These are phyloP conservation scores for Trypethelium eluteriae DNA, from an alignment of 495 filamentous ascomycete species.

Conservation along the genomic window DNA sequence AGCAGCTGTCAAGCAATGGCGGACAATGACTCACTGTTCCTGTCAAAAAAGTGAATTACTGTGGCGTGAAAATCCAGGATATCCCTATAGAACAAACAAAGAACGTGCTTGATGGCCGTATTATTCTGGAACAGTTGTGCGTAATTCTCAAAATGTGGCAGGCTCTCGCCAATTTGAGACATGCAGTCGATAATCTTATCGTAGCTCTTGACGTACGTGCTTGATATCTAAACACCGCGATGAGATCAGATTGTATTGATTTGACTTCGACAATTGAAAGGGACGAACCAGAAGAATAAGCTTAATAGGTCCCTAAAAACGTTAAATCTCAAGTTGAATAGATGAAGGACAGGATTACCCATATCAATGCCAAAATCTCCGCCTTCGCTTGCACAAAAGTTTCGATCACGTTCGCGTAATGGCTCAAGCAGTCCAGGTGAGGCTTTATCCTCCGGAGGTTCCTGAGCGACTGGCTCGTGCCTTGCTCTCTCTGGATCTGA, in stretches of 20 bases:
- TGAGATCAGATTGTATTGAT: neutral
- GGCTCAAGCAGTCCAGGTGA: conserved; percentile 26
- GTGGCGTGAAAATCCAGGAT: conserved; percentile 33
- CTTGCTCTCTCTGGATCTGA: conserved; percentile 31
- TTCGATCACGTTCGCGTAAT: conserved; percentile 28
- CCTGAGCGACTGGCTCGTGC: conserved; percentile 22
- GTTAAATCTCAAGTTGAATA: neutral
- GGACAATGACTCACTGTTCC: conserved; percentile 12
- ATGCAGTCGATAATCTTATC: neutral
- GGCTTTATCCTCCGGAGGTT: conserved; percentile 30
- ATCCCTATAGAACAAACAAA: conserved; percentile 34
- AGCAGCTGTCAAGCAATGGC: neutral
- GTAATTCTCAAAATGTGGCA: neutral
- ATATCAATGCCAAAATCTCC: conserved; percentile 32
- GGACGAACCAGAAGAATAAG: conserved; percentile 22
- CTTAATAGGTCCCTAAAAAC: conserved; percentile 26
- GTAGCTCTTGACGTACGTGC: neutral
- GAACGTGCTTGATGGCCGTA: conserved; percentile 22
- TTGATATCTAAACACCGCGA: neutral
- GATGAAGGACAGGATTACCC: conserved; percentile 15
- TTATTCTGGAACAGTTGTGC: conserved; percentile 19
- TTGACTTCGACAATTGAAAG: neutral
- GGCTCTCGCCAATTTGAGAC: neutral
- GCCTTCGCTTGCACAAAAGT: conserved; percentile 34
- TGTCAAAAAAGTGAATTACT: conserved; percentile 30